Evolutionary conservation across 164 flowering plant species (phyloP).

Genomic region (Nelumbo lutea): DNA sequence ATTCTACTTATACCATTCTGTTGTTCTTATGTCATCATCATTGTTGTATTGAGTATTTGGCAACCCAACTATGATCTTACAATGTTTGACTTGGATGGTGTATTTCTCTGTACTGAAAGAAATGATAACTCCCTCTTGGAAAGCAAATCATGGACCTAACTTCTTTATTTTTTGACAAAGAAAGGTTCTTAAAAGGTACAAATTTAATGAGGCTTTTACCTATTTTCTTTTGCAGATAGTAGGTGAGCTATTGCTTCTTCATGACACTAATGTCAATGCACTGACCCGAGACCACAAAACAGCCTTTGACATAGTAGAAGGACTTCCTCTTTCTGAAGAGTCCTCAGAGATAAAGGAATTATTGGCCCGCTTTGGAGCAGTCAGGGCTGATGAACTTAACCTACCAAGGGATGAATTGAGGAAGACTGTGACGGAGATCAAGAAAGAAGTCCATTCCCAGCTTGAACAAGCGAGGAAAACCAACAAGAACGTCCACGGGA

Average conservation of each 20-base stretch:
- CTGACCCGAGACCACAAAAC: slow-evolving; percentile 71
- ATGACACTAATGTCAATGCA: slow-evolving; percentile 64
- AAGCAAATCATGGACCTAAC: no score
- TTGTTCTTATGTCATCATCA: no score
- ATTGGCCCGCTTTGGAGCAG: slow-evolving; percentile 44
- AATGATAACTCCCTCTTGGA: no score
- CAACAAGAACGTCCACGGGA: slow-evolving; percentile 56
- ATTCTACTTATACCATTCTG: no score
- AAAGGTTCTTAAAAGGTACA: no score
- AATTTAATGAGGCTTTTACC: not conserved
- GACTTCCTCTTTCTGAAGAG: slow-evolving; percentile 58
- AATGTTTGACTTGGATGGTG: no score
- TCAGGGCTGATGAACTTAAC: slow-evolving; percentile 65
- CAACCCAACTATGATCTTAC: no score
- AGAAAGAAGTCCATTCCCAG: slow-evolving; percentile 63
- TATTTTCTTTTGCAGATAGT: slow-evolving; percentile 52
- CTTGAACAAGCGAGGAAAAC: slow-evolving; percentile 70
- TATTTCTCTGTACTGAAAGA: no score
- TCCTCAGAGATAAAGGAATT: slow-evolving; percentile 48
- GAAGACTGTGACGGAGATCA: slow-evolving; percentile 64
- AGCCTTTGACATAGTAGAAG: slow-evolving; percentile 74
- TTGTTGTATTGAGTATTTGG: no score
- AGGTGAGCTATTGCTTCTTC: slow-evolving; percentile 42
- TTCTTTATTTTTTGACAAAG: no score
- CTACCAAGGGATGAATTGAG: slow-evolving; percentile 75